A percentile compares a stretch with the other conserved stretches of the same genome.
Conservation (phyloP, 352 stramenopile species). For the Pilasporangium apinafurcum region DNA sequence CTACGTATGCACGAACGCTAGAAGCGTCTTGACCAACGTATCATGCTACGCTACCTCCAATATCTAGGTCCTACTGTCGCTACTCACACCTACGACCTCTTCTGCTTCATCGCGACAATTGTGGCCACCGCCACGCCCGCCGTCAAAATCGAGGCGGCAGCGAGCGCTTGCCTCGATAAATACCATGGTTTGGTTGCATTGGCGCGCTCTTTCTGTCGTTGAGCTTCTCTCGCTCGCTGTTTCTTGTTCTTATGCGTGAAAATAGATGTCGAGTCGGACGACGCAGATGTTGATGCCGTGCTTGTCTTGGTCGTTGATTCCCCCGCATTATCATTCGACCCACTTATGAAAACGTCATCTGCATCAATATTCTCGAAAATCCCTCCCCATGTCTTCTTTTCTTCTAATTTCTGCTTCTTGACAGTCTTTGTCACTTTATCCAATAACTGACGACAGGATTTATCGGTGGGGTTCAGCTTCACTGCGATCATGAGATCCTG, state of each 20-base stretch:
- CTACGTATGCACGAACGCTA: too few relatives aligned
- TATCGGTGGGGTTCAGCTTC: slow-evolving; percentile 77
- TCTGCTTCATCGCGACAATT: slow-evolving; percentile 53
- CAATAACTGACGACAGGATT: slow-evolving; percentile 68
- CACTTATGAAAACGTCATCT: too few relatives aligned
- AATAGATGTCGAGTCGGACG: too few relatives aligned
- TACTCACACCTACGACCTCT: slow-evolving; percentile 34
- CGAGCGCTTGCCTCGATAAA: slow-evolving; percentile 44
- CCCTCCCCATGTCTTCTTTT: slow-evolving; percentile 77
- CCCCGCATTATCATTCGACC: slow-evolving; percentile 4
- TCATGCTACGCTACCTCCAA: too few relatives aligned
- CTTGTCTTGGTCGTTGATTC: slow-evolving; percentile 14
- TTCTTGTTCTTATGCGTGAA: slow-evolving; percentile 66
- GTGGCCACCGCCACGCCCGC: slow-evolving; percentile 58
- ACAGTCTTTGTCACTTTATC: slow-evolving; percentile 66
- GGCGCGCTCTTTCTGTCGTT: slow-evolving; percentile 2
- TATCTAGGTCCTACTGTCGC: too few relatives aligned
- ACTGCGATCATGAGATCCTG: slow-evolving; percentile 74
- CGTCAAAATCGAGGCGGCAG: slow-evolving; percentile 62
- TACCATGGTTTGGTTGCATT: slow-evolving; percentile 37
- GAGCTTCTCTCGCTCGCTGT: slow-evolving; percentile 19
- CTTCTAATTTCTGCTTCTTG: slow-evolving; percentile 66
- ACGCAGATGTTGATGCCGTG: slow-evolving; percentile 10
- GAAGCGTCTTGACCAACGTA: too few relatives aligned
- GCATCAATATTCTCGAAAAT: slow-evolving; percentile 50